phyloP scores from a whole-genome alignment of 345 rosid genomes.

The Corymbia maculata region DNA sequence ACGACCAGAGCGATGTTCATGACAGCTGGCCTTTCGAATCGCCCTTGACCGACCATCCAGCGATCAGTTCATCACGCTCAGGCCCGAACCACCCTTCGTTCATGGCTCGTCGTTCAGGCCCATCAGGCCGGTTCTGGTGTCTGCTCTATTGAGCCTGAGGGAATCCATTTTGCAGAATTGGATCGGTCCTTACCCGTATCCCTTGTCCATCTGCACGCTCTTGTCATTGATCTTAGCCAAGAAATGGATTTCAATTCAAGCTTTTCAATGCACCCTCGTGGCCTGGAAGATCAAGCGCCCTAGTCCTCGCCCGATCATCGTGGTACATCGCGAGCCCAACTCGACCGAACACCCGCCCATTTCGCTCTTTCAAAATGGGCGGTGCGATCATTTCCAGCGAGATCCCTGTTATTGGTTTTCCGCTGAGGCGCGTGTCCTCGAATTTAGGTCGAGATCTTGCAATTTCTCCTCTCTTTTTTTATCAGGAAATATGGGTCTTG shows the following conservation, averaged over 20 bases:
- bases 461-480: no score
- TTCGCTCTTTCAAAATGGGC: background rate
- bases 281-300: background rate
- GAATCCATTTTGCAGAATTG: background rate
- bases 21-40: background rate
- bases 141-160: background rate
- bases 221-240: background rate
- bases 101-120: background rate
- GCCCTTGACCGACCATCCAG: background rate
- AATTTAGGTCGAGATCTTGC: background rate
- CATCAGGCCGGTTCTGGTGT: background rate
- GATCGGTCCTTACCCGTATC: background rate
- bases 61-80: background rate
- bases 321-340: background rate
- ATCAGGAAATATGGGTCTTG: no score
- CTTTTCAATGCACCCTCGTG: background rate
- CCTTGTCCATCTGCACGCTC: background rate
- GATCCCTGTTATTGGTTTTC: background rate
- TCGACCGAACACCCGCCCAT: background rate
- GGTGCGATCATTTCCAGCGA: background rate
- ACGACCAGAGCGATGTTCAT: background rate
- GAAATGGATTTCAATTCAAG: background rate
- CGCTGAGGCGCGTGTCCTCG: background rate
- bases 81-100: background rate
- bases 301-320: background rate